These are phyloP conservation scores for Colletotrichum sp. DNA, from an alignment of 2,329 filamentous ascomycete genomes.

Conservation along the genomic window DNA sequence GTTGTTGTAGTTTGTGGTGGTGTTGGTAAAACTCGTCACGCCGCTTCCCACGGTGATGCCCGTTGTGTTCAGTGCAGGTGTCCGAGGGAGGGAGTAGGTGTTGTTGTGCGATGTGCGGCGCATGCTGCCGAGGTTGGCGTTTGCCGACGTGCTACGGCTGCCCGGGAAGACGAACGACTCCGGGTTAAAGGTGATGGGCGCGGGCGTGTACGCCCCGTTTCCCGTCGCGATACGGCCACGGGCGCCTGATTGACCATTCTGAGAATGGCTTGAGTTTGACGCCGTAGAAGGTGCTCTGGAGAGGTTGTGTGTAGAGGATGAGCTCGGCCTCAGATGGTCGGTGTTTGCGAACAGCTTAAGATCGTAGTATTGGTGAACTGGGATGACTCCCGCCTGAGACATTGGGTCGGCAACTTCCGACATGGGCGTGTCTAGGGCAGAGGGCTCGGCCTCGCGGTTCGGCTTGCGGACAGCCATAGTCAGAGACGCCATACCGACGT, in stretches of 20 bases:
- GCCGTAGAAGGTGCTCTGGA: constrained; percentile 34
- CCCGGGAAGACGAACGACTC: constrained; percentile 41
- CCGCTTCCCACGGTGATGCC: constrained; percentile 47
- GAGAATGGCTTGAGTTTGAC: constrained; percentile 32
- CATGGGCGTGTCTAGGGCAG: constrained; percentile 24
- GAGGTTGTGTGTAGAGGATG: constrained; percentile 34
- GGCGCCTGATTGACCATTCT: constrained; percentile 30
- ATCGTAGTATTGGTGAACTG: constrained; percentile 70
- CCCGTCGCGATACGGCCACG: constrained; percentile 41
- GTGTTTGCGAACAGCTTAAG: constrained; percentile 76
- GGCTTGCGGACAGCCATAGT: constrained; percentile 80
- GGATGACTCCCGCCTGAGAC: constrained; percentile 36
- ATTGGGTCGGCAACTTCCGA: constrained; percentile 23
- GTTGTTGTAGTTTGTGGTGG: neutral
- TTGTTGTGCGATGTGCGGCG: constrained; percentile 31
- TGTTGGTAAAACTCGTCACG: constrained; percentile 34
- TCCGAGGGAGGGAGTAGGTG: constrained; percentile 18
- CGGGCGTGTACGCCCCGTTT: constrained; percentile 2
- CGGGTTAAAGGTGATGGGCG: constrained; percentile 37
- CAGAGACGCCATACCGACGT: constrained; percentile 88
- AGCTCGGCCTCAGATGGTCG: constrained; percentile 68
- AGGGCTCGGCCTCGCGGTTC: constrained; percentile 36
- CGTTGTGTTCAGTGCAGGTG: constrained; percentile 33
- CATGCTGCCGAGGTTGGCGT: constrained; percentile 40
- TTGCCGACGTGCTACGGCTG: constrained; percentile 52